These are phyloP conservation scores for Gynochthodes officinalis DNA, from an alignment of 257 asterid species.

Conservation along the genomic window DNA sequence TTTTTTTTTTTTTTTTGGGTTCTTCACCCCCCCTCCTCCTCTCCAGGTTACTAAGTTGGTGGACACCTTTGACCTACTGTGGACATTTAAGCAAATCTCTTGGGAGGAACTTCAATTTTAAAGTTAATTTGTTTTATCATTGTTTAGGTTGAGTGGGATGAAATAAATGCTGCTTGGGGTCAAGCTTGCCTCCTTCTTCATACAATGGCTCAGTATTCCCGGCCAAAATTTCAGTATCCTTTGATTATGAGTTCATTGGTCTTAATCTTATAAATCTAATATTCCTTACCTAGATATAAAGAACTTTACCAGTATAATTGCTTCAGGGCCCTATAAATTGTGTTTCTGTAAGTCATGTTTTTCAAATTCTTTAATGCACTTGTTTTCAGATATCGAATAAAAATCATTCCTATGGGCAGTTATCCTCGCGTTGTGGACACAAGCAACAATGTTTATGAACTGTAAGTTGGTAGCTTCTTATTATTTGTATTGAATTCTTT, in stretches of 20 bases:
- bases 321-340: not conserved
- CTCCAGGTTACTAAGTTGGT: no score
- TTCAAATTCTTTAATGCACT: conserved; percentile 27
- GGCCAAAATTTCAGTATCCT: conserved; percentile 94
- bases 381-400: conserved; percentile 71
- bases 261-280: not conserved
- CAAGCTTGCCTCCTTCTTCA: conserved; percentile 99
- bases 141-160: conserved; percentile 97
- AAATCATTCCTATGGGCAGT: conserved; percentile 96
- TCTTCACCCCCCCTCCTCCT: no score
- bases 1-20: no score
- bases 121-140: not conserved
- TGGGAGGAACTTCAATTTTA: not conserved
- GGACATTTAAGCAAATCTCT: no score
- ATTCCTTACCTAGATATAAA: not conserved
- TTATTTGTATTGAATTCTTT: not conserved
- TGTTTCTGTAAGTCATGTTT: not conserved
- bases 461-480: conserved; percentile 48
- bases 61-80: no score
- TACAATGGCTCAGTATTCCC: conserved; percentile 94
- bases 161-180: conserved; percentile 99
- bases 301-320: not conserved
- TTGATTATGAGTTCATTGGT: not conserved
- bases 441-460: conserved; percentile 80
- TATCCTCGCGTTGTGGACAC: conserved; percentile 96